Evolutionary conservation across 2,329 filamentous ascomycete species (phyloP).

Genomic region (Fusarium tricinctum): DNA sequence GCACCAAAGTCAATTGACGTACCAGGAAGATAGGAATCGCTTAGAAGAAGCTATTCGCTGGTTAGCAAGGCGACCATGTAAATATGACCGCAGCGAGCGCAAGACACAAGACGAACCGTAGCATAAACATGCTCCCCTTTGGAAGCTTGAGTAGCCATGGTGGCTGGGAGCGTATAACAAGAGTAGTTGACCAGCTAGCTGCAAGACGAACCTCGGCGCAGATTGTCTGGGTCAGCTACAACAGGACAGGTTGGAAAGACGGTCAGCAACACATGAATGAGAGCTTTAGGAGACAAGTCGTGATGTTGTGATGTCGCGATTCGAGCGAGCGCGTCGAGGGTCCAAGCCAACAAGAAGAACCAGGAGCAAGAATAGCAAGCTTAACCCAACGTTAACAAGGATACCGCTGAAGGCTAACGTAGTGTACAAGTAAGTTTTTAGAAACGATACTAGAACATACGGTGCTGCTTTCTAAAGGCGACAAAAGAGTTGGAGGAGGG

Average conservation of each 20-base stretch:
- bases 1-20: conserved; percentile 50
- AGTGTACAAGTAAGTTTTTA: conserved; percentile 6
- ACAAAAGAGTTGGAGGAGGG: conserved; percentile 7
- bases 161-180: conserved; percentile 42
- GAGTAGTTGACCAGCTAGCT: conserved; percentile 41
- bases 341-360: conserved; percentile 26
- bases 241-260: conserved; percentile 28
- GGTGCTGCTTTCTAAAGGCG: neutral
- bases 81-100: conserved; percentile 14
- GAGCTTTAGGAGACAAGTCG: conserved; percentile 15
- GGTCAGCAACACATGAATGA: conserved; percentile 48
- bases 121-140: conserved; percentile 66
- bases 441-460: conserved; percentile 10
- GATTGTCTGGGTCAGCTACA: conserved; percentile 44
- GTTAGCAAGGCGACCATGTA: conserved; percentile 15
- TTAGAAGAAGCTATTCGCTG: conserved; percentile 82
- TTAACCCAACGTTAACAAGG: conserved; percentile 20
- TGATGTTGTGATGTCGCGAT: conserved; percentile 27
- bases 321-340: conserved; percentile 38
- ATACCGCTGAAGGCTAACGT: neutral
- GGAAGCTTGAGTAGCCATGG: conserved; percentile 55
- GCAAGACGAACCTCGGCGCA: conserved; percentile 40
- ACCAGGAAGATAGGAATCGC: conserved; percentile 94
- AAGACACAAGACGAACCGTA: conserved; percentile 61
- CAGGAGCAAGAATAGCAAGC: conserved; percentile 24